A percentile compares a stretch with the other conserved stretches of the same genome.
Evolutionary conservation across 306 rosid species (phyloP).

Genomic region (Castanea mollissima): DNA sequence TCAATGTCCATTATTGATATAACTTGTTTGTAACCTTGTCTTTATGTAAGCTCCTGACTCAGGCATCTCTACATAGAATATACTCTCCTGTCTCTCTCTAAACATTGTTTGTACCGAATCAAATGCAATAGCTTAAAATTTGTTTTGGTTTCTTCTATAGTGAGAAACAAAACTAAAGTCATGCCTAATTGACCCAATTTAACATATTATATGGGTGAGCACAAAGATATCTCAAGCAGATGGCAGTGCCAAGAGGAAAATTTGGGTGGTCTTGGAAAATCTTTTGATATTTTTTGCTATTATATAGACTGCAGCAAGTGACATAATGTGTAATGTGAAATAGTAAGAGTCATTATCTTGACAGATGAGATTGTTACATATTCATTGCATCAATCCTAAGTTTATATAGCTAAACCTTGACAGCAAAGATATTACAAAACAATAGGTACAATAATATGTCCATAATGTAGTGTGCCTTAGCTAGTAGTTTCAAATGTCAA

Average conservation of each 20-base stretch:
- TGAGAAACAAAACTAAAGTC: slow-evolving; percentile 5
- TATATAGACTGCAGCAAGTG: background rate
- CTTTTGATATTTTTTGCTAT: background rate
- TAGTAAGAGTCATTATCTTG: background rate
- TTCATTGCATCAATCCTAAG: background rate
- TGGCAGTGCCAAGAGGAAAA: background rate
- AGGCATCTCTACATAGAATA: slow-evolving; percentile 59
- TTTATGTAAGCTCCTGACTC: slow-evolving; percentile 32
- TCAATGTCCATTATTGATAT: slow-evolving; percentile 11
- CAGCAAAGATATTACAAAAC: background rate
- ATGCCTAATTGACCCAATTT: background rate
- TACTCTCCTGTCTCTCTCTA: slow-evolving; percentile 23
- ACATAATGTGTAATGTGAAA: background rate
- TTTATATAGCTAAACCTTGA: no score
- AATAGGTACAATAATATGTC: background rate
- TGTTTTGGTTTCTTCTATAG: slow-evolving; percentile 17
- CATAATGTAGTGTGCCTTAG: background rate
- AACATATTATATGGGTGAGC: background rate
- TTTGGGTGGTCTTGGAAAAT: background rate
- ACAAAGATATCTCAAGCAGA: background rate
- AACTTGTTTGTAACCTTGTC: slow-evolving; percentile 46
- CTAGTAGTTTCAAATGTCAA: background rate
- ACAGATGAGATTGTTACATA: background rate
- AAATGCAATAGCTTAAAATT: background rate
- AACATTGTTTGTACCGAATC: slow-evolving; percentile 5